Conservation (phyloP, 192 early-diverging fungal genomes). For the Backusella westeae region DNA sequence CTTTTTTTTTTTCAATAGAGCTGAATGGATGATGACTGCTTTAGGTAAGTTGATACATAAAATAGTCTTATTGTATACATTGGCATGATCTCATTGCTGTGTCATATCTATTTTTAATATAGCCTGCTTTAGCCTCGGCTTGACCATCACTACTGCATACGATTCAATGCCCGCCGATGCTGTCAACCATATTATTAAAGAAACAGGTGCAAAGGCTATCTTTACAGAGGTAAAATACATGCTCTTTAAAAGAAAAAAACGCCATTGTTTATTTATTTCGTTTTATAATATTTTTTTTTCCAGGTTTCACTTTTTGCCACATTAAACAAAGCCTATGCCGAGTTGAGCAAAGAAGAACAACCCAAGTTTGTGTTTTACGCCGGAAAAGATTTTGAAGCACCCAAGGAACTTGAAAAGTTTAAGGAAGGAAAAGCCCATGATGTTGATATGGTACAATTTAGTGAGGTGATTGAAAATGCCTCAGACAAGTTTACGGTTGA, state of each 20-base stretch:
- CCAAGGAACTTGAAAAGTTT: constrained; percentile 8
- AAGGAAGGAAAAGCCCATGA: not conserved
- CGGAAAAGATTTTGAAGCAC: constrained; percentile 45
- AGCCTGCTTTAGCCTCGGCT: constrained; percentile 52
- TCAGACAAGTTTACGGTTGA: not conserved
- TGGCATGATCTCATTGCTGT: not conserved
- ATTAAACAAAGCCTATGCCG: constrained; percentile 27
- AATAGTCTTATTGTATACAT: not conserved
- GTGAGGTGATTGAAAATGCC: not conserved
- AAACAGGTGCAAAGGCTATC: constrained; percentile 35
- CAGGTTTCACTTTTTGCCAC: constrained; percentile 24
- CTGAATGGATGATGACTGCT: constrained; percentile 34
- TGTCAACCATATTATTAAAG: constrained; percentile 62
- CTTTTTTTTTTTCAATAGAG: not conserved
- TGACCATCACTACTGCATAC: constrained; percentile 74
- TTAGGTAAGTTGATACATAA: constrained; percentile 14
- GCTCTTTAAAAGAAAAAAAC: not conserved
- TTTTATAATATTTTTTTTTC: not conserved
- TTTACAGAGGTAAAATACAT: constrained; percentile 41
- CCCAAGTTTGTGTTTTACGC: constrained; percentile 62
- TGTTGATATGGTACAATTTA: not conserved
- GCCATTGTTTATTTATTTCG: not conserved
- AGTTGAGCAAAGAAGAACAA: constrained; percentile 13
- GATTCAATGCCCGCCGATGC: constrained; percentile 77
- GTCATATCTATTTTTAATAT: not conserved